Conservation (phyloP, 805 yeast species). For the Kluyveromyces lactis region DNA sequence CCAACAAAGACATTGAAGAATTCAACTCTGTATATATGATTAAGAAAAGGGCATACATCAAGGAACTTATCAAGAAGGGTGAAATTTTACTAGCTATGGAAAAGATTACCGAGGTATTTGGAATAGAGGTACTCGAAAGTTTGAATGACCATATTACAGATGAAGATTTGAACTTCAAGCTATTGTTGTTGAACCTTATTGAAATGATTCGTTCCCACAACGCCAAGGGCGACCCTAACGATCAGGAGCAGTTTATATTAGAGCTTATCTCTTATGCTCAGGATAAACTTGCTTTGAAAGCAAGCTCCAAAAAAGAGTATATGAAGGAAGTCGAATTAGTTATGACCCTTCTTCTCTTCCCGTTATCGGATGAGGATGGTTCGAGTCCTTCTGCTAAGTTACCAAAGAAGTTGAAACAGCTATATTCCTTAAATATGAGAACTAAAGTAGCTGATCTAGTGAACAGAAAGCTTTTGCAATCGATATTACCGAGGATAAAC, state of each 20-base stretch:
- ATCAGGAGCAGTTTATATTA: constrained; percentile 43
- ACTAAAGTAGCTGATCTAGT: constrained; percentile 61
- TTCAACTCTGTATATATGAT: constrained; percentile 25
- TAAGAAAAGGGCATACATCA: constrained; percentile 19
- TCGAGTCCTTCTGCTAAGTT: constrained; percentile 15
- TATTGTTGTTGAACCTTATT: constrained; percentile 63
- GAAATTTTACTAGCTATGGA: constrained; percentile 22
- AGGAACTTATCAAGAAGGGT: constrained; percentile 20
- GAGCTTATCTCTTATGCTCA: constrained; percentile 51
- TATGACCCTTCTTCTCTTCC: constrained; percentile 66
- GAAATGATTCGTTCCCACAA: constrained; percentile 60
- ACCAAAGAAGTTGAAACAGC: constrained; percentile 45
- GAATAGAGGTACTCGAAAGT: constrained; percentile 19
- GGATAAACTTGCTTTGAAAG: constrained; percentile 52
- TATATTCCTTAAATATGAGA: constrained; percentile 55
- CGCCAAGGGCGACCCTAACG: constrained; percentile 17
- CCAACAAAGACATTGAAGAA: constrained; percentile 22
- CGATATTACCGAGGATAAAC: constrained; percentile 17
- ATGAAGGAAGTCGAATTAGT: constrained; percentile 71
- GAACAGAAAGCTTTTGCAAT: constrained; percentile 38
- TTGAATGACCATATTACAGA: background rate
- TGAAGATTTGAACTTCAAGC: constrained; percentile 61
- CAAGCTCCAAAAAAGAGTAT: constrained; percentile 47
- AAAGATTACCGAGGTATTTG: constrained; percentile 24
- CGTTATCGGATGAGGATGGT: constrained; percentile 15